phyloP scores from a whole-genome alignment of 129 eudicot species.

The Ambrosia artemisiifolia region DNA sequence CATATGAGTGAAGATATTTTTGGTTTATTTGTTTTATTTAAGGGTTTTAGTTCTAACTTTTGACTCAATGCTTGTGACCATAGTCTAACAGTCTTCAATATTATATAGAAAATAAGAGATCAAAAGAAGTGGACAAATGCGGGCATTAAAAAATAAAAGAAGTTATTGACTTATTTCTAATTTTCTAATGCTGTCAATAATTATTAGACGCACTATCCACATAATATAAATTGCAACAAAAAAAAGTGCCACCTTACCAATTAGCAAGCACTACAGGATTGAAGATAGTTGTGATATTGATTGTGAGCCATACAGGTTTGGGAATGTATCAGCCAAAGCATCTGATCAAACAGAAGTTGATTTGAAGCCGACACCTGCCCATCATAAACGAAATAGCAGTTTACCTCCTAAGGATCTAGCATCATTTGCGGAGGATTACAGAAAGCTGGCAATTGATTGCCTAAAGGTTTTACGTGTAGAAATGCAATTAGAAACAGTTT shows the following conservation, averaged over 20 bases:
- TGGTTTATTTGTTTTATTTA: neutral
- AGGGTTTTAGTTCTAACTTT: neutral
- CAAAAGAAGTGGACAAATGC: neutral
- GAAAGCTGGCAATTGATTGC: conserved; percentile 93
- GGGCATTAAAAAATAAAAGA: neutral
- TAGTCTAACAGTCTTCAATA: too few species aligned
- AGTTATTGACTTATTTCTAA: too few species aligned
- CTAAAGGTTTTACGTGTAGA: conserved; percentile 94
- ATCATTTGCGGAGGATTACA: conserved; percentile 93
- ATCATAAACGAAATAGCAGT: conserved; percentile 61
- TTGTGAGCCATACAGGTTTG: conserved; percentile 52
- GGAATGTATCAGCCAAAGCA: conserved; percentile 56
- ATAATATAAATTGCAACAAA: neutral
- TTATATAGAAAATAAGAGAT: neutral
- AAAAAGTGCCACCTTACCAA: neutral
- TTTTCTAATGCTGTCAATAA: neutral
- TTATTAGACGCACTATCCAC: neutral
- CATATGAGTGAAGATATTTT: neutral
- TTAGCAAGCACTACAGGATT: neutral
- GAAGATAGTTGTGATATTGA: neutral
- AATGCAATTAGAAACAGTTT: conserved; percentile 93
- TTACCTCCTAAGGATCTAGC: conserved; percentile 72
- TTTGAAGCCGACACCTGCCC: conserved; percentile 33
- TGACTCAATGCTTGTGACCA: too few species aligned
- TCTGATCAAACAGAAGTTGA: conserved; percentile 48